These are phyloP conservation scores for Sarocladiaceae sp. DNA, from an alignment of 2,329 filamentous ascomycete genomes.

Conservation along the genomic window DNA sequence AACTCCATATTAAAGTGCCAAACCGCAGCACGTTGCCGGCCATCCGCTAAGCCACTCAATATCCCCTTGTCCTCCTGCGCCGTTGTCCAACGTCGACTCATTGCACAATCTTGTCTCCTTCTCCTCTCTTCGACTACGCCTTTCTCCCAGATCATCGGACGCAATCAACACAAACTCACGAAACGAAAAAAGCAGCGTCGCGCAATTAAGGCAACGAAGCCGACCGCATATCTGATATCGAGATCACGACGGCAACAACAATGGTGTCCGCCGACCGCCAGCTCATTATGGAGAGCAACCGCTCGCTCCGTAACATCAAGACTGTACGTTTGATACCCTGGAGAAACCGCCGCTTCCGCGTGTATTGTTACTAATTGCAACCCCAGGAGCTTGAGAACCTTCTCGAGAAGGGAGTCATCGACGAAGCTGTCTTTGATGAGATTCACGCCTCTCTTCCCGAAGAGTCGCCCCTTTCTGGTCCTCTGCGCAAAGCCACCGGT, in stretches of 20 bases:
- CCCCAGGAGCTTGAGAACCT: constrained; percentile 84
- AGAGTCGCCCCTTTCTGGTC: constrained; percentile 57
- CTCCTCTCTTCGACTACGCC: neutral
- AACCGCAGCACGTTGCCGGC: neutral
- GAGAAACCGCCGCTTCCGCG: neutral
- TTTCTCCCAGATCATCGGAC: neutral
- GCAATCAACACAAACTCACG: too few species aligned
- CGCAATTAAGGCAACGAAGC: neutral
- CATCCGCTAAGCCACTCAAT: neutral
- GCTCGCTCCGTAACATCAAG: constrained; percentile 83
- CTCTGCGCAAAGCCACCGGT: constrained; percentile 35
- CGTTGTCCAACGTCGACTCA: too few species aligned
- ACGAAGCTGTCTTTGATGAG: constrained; percentile 67
- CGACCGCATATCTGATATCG: neutral
- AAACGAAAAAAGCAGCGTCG: too few species aligned
- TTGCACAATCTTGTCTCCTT: neutral
- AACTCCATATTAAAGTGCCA: constrained; percentile 6
- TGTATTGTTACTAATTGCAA: neutral
- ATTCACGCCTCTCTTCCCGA: constrained; percentile 72
- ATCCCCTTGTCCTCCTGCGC: neutral
- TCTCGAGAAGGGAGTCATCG: constrained; percentile 76
- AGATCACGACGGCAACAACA: constrained; percentile 14
- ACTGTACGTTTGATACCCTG: constrained; percentile 52
- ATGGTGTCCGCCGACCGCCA: constrained; percentile 51
- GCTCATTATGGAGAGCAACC: constrained; percentile 67